phyloP scores from a whole-genome alignment of 257 asterid genomes.

The Cynanchum wilfordii region DNA sequence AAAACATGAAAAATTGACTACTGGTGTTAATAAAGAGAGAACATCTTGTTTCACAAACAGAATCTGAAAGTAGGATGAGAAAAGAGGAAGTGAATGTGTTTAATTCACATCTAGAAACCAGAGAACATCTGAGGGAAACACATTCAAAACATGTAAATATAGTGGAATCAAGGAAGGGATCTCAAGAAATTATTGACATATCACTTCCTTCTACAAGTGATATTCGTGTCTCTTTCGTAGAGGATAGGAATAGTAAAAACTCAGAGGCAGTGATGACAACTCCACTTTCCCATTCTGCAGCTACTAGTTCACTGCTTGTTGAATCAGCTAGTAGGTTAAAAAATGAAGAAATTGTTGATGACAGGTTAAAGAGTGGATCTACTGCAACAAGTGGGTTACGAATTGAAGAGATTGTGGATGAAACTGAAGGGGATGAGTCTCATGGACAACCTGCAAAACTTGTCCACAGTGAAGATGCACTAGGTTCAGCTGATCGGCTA shows the following conservation, averaged over 20 bases:
- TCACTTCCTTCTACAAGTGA: slow-evolving; percentile 26
- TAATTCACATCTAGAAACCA: slow-evolving; percentile 35
- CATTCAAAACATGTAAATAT: slow-evolving; percentile 24
- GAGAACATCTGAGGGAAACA: slow-evolving; percentile 22
- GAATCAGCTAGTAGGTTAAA: slow-evolving; percentile 24
- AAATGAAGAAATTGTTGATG: slow-evolving; percentile 28
- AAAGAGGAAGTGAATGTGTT: slow-evolving; percentile 33
- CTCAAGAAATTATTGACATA: slow-evolving; percentile 28
- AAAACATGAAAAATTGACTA: slow-evolving; percentile 33
- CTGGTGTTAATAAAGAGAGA: slow-evolving; percentile 22
- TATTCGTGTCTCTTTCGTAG: slow-evolving; percentile 24
- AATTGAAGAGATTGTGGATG: slow-evolving; percentile 29
- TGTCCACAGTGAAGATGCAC: slow-evolving; percentile 35
- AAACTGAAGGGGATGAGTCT: slow-evolving; percentile 23
- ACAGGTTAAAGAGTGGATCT: slow-evolving; percentile 22
- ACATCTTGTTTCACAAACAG: slow-evolving; percentile 27
- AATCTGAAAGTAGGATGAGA: slow-evolving; percentile 29
- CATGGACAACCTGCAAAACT: slow-evolving; percentile 23
- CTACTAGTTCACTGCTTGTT: slow-evolving; percentile 22
- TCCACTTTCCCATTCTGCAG: slow-evolving; percentile 29
- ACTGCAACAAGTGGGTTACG: slow-evolving; percentile 16
- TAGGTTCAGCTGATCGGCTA: slow-evolving; percentile 60
- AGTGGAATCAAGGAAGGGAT: slow-evolving; percentile 26
- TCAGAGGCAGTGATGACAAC: slow-evolving; percentile 24
- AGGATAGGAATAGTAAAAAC: slow-evolving; percentile 25